These are phyloP conservation scores for Phoenix roebelenii DNA, from an alignment of 176 grass and related monocot species.

Conservation along the genomic window DNA sequence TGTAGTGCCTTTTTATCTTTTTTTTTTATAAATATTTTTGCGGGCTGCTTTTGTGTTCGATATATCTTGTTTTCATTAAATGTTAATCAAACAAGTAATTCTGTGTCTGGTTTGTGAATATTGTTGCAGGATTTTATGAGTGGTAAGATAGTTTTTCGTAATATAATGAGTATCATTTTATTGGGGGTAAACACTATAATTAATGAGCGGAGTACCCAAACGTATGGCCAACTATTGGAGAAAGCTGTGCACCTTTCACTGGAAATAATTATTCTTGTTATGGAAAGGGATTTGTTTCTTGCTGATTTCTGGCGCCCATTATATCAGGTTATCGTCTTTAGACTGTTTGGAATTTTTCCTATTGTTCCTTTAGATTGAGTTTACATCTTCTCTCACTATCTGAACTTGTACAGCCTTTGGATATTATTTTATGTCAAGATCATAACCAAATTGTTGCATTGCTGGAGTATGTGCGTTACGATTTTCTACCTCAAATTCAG, in stretches of 20 bases:
- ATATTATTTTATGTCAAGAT: conserved; percentile 71
- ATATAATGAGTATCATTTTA: conserved; percentile 83
- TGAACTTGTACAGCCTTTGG: conserved; percentile 59
- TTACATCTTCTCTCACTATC: conserved; percentile 6
- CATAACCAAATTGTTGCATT: conserved; percentile 62
- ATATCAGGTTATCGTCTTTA: conserved; percentile 55
- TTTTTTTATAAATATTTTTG: too few relatives aligned
- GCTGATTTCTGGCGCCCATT: conserved; percentile 81
- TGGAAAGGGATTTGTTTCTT: conserved; percentile 76
- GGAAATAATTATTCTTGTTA: conserved; percentile 87
- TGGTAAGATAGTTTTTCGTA: conserved; percentile 71
- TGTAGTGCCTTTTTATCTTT: too few relatives aligned
- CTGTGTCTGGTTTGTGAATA: not conserved
- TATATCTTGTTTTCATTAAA: too few relatives aligned
- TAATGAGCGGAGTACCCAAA: conserved; percentile 65
- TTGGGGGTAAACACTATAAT: conserved; percentile 66
- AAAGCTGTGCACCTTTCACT: conserved; percentile 77
- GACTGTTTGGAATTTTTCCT: conserved; percentile 11
- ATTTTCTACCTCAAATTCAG: conserved; percentile 82
- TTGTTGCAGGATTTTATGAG: conserved; percentile 86
- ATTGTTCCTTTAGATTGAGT: too few relatives aligned
- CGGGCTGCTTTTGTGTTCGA: too few relatives aligned
- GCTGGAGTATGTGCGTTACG: conserved; percentile 95
- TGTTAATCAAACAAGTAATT: too few relatives aligned
- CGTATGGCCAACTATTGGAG: conserved; percentile 71